Base-by-base conservation (phyloP, 495 filamentous ascomycete species). In the Aspergillus leporis region DNA sequence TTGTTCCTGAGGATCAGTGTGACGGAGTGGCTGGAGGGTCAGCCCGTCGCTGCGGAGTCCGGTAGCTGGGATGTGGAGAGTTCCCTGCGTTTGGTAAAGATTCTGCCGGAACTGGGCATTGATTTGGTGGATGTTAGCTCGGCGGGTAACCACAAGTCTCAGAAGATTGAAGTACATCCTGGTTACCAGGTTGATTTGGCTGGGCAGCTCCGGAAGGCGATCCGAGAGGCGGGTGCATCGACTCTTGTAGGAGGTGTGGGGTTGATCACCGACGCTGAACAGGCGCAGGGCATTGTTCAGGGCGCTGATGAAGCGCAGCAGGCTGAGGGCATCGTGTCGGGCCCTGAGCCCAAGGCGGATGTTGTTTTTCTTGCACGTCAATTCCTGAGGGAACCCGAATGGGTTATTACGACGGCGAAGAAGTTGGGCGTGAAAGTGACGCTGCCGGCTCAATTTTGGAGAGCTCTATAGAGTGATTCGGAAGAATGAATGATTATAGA, bases 121-220 rank as follows among this genome's bases (percentile, higher is more conserved):
- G 91, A 93, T 71, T 68, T 93, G 4, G 71, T 93, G 16, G 91
- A 95, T 70, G 85, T 92, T 47, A 87, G 83, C 58, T 85, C 86
- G 0, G 88, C 81, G 5, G 91, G 88, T 14, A 87, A 87, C 61
- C 83, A 85, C 70, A 72, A 76, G 32, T 65, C 70, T 16, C 87
- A 90, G 70, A 74, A 81, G 58, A 80, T 93, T 56, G 53, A 72
- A n/a, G 64, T 70, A 13, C 63, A 80, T 61, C 74, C 82, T 13
- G 74, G 78, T 50, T 90, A 85, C 68, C 90, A 92, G 72, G 70
- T 84, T 55, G 79, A 82, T 40, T 75, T 91, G 34, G 88, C 89
- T 0, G 82, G 72, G 1, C 69, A 74, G 59, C 78, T 91, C 56
- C 79, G 86, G 36, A 73, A 78, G 31, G 82, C 78, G 23, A 74